Base-by-base conservation (phyloP, 192 early-diverging fungal genomes). In the Kappamyces sp. region DNA sequence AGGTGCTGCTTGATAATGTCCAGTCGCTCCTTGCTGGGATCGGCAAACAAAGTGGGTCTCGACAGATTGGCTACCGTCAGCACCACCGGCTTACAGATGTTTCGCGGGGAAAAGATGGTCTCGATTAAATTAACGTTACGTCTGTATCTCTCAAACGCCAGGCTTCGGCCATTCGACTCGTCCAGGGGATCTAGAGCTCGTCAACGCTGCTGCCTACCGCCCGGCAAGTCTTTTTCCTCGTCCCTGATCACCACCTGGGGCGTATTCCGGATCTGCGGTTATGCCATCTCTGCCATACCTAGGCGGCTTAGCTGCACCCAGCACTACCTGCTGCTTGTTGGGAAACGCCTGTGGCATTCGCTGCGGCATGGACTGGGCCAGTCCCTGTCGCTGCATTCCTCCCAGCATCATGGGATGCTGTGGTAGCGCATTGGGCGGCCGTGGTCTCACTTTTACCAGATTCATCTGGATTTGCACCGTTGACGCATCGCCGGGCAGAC, bases 81-180 rank as follows among this genome's bases (percentile, higher is more conserved):
- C 10, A 46, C 13, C 10, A 5, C 5, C 31, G 58, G 13, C 33
- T 57, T 43, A 57, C 52, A 53, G 37, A 46, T 54, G 36, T 38
- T 58, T 32, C 64, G 40, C 2, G 75, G 71, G 39, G 70, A 69
- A 40, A 77, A 69, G 33, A 77, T 67, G 58, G 61, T 62, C 51
- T 77, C 69, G 23, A 77, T 65, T 58, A 68, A 68, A 12, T 69
- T 60, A 57, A 71, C 68, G 42, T 77, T 77, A 9, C 75, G 58
- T 42, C 74, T 77, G 64, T 72, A 77, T 46, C 75, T 51, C 33
- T 74, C 70, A 23, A 77, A 47, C n/a, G 65, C 54, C 12, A 72
- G 65, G 32, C 63, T 23, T 31, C 62, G 58, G 2, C 37, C 55
- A 5, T 59, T 38, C 1, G 64, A 38, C 10, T 36, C 49, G 40